Evolutionary conservation across 2,329 filamentous ascomycete genomes (phyloP).

Genomic region (Scedosporium dehoogii): DNA sequence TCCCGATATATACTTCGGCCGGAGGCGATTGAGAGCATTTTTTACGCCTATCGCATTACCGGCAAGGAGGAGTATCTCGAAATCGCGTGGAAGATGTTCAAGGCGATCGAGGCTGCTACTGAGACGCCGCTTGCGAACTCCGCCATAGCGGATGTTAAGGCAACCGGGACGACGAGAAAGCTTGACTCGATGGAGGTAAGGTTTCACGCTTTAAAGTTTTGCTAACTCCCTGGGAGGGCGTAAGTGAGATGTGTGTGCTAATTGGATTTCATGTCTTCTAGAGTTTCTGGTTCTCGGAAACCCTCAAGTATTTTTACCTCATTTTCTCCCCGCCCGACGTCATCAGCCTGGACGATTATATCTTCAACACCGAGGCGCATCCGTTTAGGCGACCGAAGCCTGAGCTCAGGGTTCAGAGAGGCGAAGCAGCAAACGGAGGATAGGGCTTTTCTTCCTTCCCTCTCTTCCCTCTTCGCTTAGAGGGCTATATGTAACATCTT

Average conservation of each 20-base stretch:
- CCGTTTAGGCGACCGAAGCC: slow-evolving; percentile 20
- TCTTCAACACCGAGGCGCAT: slow-evolving; percentile 47
- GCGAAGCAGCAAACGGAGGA: neutral
- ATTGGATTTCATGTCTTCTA: slow-evolving; percentile 7
- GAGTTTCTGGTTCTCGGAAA: slow-evolving; percentile 65
- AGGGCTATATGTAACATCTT: neutral
- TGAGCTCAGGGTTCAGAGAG: neutral
- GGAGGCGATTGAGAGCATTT: slow-evolving; percentile 44
- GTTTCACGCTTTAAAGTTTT: slow-evolving; percentile 9
- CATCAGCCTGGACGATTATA: slow-evolving; percentile 58
- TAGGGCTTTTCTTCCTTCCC: neutral
- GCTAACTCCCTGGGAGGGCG: slow-evolving; percentile 10
- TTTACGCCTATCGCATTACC: slow-evolving; percentile 43
- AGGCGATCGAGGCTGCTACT: slow-evolving; percentile 33
- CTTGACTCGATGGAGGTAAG: slow-evolving; percentile 53
- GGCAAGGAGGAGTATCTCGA: slow-evolving; percentile 36
- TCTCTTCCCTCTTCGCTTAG: neutral
- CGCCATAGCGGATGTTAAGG: slow-evolving; percentile 36
- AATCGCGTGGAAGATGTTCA: slow-evolving; percentile 43
- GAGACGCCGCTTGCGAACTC: slow-evolving; percentile 37
- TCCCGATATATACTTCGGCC: slow-evolving; percentile 39
- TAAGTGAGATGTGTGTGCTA: no score
- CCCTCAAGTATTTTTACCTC: slow-evolving; percentile 66
- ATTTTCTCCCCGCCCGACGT: slow-evolving; percentile 57
- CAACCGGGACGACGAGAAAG: slow-evolving; percentile 22